Percentiles rank a stretch among this genome's conserved stretches.
phyloP scores from a whole-genome alignment of 768 basidiomycete species.

The Phaeotremella fagi region DNA sequence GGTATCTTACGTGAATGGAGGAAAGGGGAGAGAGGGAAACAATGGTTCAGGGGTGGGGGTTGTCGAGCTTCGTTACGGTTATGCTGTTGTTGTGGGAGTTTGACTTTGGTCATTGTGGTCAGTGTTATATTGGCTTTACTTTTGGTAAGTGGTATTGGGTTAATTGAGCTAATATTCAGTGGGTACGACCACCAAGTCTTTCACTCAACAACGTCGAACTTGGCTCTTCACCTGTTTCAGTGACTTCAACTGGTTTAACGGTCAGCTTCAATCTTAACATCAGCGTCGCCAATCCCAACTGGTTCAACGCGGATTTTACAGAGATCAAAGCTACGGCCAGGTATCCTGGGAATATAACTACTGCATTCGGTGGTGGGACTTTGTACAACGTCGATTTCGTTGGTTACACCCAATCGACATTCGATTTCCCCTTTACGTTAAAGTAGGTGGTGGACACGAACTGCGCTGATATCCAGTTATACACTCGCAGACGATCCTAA shows the following conservation, averaged over 20 bases:
- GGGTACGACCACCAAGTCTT: conserved; percentile 45
- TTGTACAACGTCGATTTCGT: conserved; percentile 43
- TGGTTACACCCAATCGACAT: conserved; percentile 38
- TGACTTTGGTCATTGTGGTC: conserved; percentile 34
- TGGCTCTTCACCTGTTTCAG: conserved; percentile 31
- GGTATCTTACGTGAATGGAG: conserved; percentile 48
- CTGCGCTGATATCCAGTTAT: conserved; percentile 29
- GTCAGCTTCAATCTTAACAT: conserved; percentile 41
- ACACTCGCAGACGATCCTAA: conserved; percentile 40
- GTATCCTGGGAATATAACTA: conserved; percentile 32
- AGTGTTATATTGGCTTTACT: conserved; percentile 40
- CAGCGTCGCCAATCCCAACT: conserved; percentile 46
- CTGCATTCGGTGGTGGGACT: conserved; percentile 42
- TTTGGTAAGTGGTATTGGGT: conserved; percentile 27
- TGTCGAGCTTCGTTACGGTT: conserved; percentile 30
- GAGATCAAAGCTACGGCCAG: conserved; percentile 37
- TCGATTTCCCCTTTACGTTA: conserved; percentile 44
- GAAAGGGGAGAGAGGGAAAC: conserved; percentile 47
- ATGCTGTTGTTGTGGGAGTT: conserved; percentile 41
- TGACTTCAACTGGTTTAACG: conserved; percentile 29
- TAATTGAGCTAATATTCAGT: conserved; percentile 21
- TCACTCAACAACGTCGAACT: conserved; percentile 37
- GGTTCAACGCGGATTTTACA: conserved; percentile 46
- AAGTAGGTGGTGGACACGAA: conserved; percentile 23
- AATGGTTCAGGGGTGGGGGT: conserved; percentile 47